Conservation (phyloP, 306 rosid species). For the Crataegus laevigata region DNA sequence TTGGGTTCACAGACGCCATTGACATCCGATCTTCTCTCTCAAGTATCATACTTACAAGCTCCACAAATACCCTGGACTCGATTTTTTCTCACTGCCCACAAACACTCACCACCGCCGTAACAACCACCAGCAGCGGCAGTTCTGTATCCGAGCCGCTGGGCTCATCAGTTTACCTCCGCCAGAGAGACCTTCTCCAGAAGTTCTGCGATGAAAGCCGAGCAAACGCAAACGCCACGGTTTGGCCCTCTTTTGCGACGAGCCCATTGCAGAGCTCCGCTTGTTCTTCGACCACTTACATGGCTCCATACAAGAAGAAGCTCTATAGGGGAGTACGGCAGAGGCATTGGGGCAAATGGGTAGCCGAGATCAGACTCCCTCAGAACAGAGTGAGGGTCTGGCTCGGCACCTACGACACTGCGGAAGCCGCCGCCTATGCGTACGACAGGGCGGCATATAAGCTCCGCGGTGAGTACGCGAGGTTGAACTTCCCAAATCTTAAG, state of each 20-base stretch:
- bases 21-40: slow-evolving; percentile 59
- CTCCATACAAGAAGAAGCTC: slow-evolving; percentile 49
- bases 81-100: slow-evolving; percentile 55
- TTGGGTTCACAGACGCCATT: slow-evolving; percentile 9
- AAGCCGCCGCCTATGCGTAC: slow-evolving; percentile 93
- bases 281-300: not conserved
- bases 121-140: not conserved
- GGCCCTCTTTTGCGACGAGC: slow-evolving; percentile 3
- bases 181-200: slow-evolving; percentile 65
- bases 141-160: slow-evolving; percentile 38
- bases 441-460: slow-evolving; percentile 96
- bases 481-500: slow-evolving; percentile 79
- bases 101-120: not conserved
- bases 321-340: slow-evolving; percentile 99
- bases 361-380: slow-evolving; percentile 93
- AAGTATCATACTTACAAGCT: slow-evolving; percentile 51
- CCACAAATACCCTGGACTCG: slow-evolving; percentile 73
- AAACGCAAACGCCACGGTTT: slow-evolving; percentile 3
- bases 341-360: slow-evolving; percentile 99
- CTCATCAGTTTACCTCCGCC: slow-evolving; percentile 76
- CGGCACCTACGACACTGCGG: slow-evolving; percentile 87
- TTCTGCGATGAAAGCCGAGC: slow-evolving; percentile 44
- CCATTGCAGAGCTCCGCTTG: slow-evolving; percentile 8
- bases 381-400: slow-evolving; percentile 96
- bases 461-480: slow-evolving; percentile 85